Percentiles rank a stretch among this genome's conserved stretches.
phyloP scores from a whole-genome alignment of 2,329 filamentous ascomycete species.

The Fusarium avenaceum region DNA sequence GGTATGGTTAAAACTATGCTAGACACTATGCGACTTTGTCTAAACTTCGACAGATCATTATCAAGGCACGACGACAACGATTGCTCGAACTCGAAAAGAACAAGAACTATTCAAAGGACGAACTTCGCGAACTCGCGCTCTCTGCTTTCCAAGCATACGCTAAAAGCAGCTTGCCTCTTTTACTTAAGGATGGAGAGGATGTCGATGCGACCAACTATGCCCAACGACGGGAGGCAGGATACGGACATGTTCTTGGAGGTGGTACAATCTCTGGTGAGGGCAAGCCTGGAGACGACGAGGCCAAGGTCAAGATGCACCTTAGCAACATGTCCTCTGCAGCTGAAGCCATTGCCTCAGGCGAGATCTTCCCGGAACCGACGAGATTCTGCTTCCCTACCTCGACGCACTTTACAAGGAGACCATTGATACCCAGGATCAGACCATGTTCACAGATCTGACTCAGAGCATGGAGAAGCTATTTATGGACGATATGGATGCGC shows the following conservation, averaged over 20 bases:
- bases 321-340: slow-evolving; percentile 70
- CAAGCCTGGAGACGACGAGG: slow-evolving; percentile 80
- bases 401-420: slow-evolving; percentile 76
- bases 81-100: slow-evolving; percentile 83
- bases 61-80: slow-evolving; percentile 80
- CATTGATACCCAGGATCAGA: slow-evolving; percentile 72
- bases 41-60: slow-evolving; percentile 63
- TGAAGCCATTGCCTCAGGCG: slow-evolving; percentile 61
- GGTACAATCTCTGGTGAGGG: slow-evolving; percentile 69
- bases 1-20: slow-evolving; percentile 54
- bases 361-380: slow-evolving; percentile 69
- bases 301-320: slow-evolving; percentile 92
- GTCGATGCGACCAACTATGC: slow-evolving; percentile 66
- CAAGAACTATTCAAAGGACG: slow-evolving; percentile 68
- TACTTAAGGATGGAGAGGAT: slow-evolving; percentile 59
- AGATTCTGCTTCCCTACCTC: slow-evolving; percentile 84
- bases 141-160: slow-evolving; percentile 70
- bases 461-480: slow-evolving; percentile 89
- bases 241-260: slow-evolving; percentile 68
- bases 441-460: slow-evolving; percentile 88
- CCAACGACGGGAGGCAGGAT: slow-evolving; percentile 64
- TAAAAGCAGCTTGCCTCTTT: slow-evolving; percentile 66
- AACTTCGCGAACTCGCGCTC: slow-evolving; percentile 62
- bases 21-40: slow-evolving; percentile 22
- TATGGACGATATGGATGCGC: slow-evolving; percentile 84